A percentile compares a stretch with the other conserved stretches of the same genome.
These are phyloP conservation scores for Russula olivacea DNA, from an alignment of 768 basidiomycete species.

Conservation along the genomic window DNA sequence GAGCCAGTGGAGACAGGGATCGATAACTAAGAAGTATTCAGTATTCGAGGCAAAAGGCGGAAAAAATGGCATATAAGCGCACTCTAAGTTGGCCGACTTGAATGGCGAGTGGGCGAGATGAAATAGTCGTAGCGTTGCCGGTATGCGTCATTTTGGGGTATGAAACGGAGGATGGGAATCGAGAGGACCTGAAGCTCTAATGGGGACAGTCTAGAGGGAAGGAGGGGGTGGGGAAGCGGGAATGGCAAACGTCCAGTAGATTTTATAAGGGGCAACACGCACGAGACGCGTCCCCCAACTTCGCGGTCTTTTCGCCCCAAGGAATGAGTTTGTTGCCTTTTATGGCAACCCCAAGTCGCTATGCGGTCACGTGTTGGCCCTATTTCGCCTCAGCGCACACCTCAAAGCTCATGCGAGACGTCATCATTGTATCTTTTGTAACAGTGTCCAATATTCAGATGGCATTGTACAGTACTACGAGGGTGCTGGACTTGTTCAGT, in stretches of 20 bases:
- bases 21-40: conserved; percentile 49
- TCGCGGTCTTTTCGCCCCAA: conserved; percentile 22
- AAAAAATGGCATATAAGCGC: conserved; percentile 24
- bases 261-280: conserved; percentile 13
- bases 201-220: conserved; percentile 15
- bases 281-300: conserved; percentile 18
- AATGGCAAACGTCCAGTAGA: not conserved
- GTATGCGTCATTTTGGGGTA: conserved; percentile 33
- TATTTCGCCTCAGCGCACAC: no score
- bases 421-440: no score
- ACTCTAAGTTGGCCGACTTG: conserved; percentile 34
- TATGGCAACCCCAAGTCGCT: conserved; percentile 22
- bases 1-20: conserved; percentile 78
- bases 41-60: conserved; percentile 9
- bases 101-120: conserved; percentile 36
- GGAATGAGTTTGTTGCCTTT: conserved; percentile 13
- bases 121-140: conserved; percentile 32
- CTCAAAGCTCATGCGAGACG: no score
- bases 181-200: conserved; percentile 21
- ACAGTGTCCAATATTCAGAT: no score
- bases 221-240: conserved; percentile 5
- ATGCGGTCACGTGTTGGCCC: conserved; percentile 17
- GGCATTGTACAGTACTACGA: no score
- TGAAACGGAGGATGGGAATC: conserved; percentile 10
- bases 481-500: no score